Evolutionary conservation across 2,329 filamentous ascomycete species (phyloP).

Genomic region (Pseudogymnoascus destructans): DNA sequence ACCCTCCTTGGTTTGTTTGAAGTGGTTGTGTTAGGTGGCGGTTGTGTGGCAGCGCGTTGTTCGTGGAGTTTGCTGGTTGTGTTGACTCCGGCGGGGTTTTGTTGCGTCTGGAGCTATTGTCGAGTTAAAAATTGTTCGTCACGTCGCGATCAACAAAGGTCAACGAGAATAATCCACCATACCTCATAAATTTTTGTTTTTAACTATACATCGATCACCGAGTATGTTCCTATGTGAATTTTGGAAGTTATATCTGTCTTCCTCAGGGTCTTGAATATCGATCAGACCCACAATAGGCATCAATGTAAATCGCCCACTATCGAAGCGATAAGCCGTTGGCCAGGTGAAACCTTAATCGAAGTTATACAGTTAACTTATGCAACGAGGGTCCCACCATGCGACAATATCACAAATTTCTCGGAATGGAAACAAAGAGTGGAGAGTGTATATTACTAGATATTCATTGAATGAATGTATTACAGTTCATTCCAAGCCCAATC

Average conservation of each 20-base stretch:
- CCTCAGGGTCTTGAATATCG: conserved; percentile 1
- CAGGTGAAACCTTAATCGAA: conserved; percentile 8
- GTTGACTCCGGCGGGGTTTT: conserved; percentile 1
- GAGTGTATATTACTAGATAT: neutral
- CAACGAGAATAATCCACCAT: neutral
- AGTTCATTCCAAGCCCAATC: neutral
- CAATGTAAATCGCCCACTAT: conserved; percentile 5
- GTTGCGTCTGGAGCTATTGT: neutral
- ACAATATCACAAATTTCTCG: neutral
- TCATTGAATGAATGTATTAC: neutral
- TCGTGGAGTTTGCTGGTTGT: neutral
- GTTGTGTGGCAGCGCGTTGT: neutral
- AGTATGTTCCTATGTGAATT: neutral
- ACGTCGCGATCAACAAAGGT: neutral
- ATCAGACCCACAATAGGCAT: neutral
- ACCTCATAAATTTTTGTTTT: conserved; percentile 3
- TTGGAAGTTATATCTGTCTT: neutral
- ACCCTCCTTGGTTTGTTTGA: neutral
- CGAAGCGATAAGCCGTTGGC: conserved; percentile 7
- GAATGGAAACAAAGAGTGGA: neutral
- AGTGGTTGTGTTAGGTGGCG: neutral
- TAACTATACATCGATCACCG: neutral
- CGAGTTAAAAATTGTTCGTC: conserved; percentile 3
- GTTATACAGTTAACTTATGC: neutral
- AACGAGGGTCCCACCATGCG: neutral